phyloP scores from a whole-genome alignment of 257 asterid genomes.

The Fraxinus pennsylvanica region DNA sequence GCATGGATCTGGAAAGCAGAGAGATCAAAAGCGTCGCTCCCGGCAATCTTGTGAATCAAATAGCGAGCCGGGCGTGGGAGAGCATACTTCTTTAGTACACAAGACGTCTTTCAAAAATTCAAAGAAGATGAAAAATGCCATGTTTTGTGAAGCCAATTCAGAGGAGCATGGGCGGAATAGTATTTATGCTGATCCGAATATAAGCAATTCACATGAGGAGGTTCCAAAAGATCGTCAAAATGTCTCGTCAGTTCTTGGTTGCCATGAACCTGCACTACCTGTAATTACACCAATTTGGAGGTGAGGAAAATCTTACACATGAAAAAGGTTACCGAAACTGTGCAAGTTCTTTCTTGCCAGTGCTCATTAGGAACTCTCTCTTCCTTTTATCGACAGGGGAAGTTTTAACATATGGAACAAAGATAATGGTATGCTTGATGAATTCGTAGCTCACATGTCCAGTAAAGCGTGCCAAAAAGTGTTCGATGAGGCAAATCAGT shows the following conservation, averaged over 20 bases:
- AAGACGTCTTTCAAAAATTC: slow-evolving; percentile 13
- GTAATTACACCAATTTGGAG: slow-evolving; percentile 59
- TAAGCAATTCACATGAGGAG: slow-evolving; percentile 7
- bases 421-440: slow-evolving; percentile 38
- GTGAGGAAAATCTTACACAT: slow-evolving; percentile 39
- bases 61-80: slow-evolving; percentile 7
- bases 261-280: slow-evolving; percentile 40
- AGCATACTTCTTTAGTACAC: slow-evolving; percentile 11
- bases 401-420: slow-evolving; percentile 45
- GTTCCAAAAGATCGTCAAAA: slow-evolving; percentile 21
- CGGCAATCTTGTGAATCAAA: slow-evolving; percentile 22
- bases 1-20: slow-evolving; percentile 16
- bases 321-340: neutral
- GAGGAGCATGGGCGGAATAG: neutral
- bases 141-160: neutral
- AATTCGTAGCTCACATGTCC: slow-evolving; percentile 61
- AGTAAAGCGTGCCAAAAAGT: slow-evolving; percentile 53
- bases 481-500: slow-evolving; percentile 39
- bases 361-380: slow-evolving; percentile 18
- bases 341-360: neutral
- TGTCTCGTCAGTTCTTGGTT: slow-evolving; percentile 18
- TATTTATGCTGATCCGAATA: slow-evolving; percentile 1
- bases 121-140: slow-evolving; percentile 11
- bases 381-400: slow-evolving; percentile 51
- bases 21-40: slow-evolving; percentile 18